These are phyloP conservation scores for Zychaea mexicana DNA, from an alignment of 371 early-diverging fungal species.

Conservation along the genomic window DNA sequence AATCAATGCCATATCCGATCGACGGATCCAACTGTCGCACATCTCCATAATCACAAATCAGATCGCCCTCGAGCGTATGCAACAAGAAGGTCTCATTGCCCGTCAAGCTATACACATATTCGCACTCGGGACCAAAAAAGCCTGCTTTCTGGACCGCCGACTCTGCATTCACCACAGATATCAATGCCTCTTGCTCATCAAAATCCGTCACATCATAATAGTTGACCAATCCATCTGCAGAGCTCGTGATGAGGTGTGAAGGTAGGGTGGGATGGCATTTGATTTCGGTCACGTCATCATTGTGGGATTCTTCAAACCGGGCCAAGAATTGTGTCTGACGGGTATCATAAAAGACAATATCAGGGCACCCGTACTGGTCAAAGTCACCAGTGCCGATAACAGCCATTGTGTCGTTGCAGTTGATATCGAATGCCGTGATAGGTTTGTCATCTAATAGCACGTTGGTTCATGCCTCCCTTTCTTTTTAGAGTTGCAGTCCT, in stretches of 20 bases:
- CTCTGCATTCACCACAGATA: conserved; percentile 80
- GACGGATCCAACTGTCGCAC: conserved; percentile 60
- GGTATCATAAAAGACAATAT: conserved; percentile 77
- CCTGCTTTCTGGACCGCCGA: conserved; percentile 82
- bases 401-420: conserved; percentile 62
- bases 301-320: conserved; percentile 82
- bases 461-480: too few species aligned
- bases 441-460: background rate
- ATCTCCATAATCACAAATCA: conserved; percentile 80
- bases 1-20: conserved; percentile 86
- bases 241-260: conserved; percentile 64
- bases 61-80: conserved; percentile 55
- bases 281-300: conserved; percentile 89
- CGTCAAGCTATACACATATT: conserved; percentile 84
- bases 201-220: conserved; percentile 69
- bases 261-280: conserved; percentile 75
- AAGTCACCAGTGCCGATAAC: conserved; percentile 76
- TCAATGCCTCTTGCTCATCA: conserved; percentile 88
- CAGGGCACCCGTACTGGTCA: conserved; percentile 55
- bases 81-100: conserved; percentile 90
- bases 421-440: conserved; percentile 70
- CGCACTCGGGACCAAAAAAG: conserved; percentile 87
- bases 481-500: too few species aligned
- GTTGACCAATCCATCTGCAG: conserved; percentile 81
- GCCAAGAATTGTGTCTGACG: conserved; percentile 43